Conservation (phyloP, 2,329 filamentous ascomycete genomes). For the Trichoderma lentiforme region DNA sequence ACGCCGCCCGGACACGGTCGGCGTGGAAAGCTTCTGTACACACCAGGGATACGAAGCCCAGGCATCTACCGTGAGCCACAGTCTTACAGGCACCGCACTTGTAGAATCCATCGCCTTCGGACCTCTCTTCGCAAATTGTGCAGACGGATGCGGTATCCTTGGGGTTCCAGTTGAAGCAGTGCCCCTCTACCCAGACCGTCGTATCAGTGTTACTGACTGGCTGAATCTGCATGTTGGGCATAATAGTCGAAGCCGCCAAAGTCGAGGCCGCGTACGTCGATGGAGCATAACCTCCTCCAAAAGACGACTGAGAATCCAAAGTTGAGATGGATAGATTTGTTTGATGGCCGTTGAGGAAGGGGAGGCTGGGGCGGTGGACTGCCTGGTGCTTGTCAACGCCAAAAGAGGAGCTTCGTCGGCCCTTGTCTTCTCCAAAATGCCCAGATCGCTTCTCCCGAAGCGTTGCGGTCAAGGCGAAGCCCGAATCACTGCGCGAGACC, state of each 20-base stretch:
- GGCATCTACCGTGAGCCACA: constrained; percentile 56
- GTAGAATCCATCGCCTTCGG: constrained; percentile 70
- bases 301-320: constrained; percentile 66
- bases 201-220: constrained; percentile 76
- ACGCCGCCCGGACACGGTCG: constrained; percentile 61
- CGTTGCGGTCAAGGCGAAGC: constrained; percentile 79
- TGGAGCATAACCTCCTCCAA: constrained; percentile 68
- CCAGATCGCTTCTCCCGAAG: constrained; percentile 91
- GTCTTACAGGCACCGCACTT: constrained; percentile 64
- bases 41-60: constrained; percentile 61
- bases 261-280: constrained; percentile 86
- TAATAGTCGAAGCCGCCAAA: constrained; percentile 77
- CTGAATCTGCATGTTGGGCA: constrained; percentile 80
- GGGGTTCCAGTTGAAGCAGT: constrained; percentile 67
- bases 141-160: constrained; percentile 61
- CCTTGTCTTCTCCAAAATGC: constrained; percentile 74
- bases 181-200: constrained; percentile 79
- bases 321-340: constrained; percentile 58
- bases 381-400: constrained; percentile 67
- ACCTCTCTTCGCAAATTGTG: constrained; percentile 72
- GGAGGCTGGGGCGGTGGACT: constrained; percentile 66
- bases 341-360: constrained; percentile 67
- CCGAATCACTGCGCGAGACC: constrained; percentile 87
- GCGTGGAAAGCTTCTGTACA: constrained; percentile 60
- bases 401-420: constrained; percentile 92